Percentiles rank a stretch among this genome's conserved stretches.
phyloP scores from a whole-genome alignment of 768 basidiomycete species.

The Boletellus ananiceps region DNA sequence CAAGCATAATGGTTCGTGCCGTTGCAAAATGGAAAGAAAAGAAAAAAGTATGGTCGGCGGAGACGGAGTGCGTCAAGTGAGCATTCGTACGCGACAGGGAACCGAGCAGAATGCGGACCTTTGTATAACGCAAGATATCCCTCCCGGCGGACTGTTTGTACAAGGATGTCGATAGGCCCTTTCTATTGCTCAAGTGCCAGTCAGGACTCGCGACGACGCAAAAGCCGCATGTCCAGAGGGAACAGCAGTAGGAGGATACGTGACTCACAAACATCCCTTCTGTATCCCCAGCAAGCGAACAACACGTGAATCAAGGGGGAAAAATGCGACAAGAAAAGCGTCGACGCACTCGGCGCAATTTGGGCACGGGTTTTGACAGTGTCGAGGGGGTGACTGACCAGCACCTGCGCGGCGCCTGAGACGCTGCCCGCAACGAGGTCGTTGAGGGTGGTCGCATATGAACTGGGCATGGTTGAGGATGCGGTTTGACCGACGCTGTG shows the following conservation, averaged over 20 bases:
- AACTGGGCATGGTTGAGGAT: slow-evolving; percentile 13
- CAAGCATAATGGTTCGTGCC: no score
- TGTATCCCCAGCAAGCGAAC: slow-evolving; percentile 26
- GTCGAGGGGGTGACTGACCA: slow-evolving; percentile 91
- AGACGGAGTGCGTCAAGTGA: not conserved
- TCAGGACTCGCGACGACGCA: not conserved
- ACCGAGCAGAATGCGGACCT: slow-evolving; percentile 43
- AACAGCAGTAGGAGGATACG: slow-evolving; percentile 19
- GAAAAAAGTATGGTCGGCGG: no score
- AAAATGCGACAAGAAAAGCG: not conserved
- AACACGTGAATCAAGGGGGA: not conserved
- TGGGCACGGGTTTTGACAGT: slow-evolving; percentile 88
- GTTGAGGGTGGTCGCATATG: slow-evolving; percentile 57
- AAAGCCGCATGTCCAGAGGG: not conserved
- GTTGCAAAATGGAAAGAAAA: not conserved
- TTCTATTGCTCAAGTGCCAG: slow-evolving; percentile 44
- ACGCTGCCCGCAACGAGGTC: slow-evolving; percentile 86
- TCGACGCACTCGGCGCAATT: slow-evolving; percentile 69
- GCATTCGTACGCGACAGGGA: not conserved
- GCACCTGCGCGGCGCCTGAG: slow-evolving; percentile 91
- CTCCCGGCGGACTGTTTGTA: slow-evolving; percentile 77
- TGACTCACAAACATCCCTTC: slow-evolving; percentile 87
- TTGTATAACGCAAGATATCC: slow-evolving; percentile 94
- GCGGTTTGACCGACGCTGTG: not conserved
- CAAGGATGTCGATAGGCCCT: slow-evolving; percentile 89